Evolutionary conservation across 345 rosid genomes (phyloP).

Genomic region (Lepidium sativum): DNA sequence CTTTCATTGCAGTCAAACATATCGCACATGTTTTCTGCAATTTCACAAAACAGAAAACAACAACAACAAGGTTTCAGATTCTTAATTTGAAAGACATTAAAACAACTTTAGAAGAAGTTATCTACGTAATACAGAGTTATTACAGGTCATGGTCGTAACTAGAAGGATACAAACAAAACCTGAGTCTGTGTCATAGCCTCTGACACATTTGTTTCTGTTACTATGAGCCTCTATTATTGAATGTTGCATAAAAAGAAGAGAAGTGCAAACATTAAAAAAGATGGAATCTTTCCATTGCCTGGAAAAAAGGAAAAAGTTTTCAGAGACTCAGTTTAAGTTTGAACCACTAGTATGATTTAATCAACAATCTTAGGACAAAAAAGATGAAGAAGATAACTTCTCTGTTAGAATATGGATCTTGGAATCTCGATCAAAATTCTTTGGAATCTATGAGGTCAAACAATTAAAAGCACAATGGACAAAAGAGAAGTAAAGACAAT

Average conservation of each 20-base stretch:
- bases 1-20: constrained; percentile 68
- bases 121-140: constrained; percentile 8
- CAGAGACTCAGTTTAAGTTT: not conserved
- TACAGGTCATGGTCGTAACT: constrained; percentile 14
- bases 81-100: not conserved
- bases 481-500: constrained; percentile 24
- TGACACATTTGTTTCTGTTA: constrained; percentile 28
- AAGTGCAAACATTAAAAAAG: constrained; percentile 18
- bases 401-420: not conserved
- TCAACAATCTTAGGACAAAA: not conserved
- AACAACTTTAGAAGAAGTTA: not conserved
- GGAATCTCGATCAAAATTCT: constrained; percentile 18
- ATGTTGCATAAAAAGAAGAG: constrained; percentile 37
- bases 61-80: not conserved
- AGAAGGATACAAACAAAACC: constrained; percentile 17
- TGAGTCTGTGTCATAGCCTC: constrained; percentile 24
- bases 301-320: not conserved
- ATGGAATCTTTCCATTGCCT: constrained; percentile 30
- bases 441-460: constrained; percentile 30
- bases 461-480: constrained; percentile 19
- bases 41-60: not conserved
- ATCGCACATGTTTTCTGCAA: constrained; percentile 86
- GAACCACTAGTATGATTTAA: constrained; percentile 1
- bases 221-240: constrained; percentile 40
- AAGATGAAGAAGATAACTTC: not conserved